Conservation (phyloP, 2,329 filamentous ascomycete species). For the Botrytis porri region DNA sequence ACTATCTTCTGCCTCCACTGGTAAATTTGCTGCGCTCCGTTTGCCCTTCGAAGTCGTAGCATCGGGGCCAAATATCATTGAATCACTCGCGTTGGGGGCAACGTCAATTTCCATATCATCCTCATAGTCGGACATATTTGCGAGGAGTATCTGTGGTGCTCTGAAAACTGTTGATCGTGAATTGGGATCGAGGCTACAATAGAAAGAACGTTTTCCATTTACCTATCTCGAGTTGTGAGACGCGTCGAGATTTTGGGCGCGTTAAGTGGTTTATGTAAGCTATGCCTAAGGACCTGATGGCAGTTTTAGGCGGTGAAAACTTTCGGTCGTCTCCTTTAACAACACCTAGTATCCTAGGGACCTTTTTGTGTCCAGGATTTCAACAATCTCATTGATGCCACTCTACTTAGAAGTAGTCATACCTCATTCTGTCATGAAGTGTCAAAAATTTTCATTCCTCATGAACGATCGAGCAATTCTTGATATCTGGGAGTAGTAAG, state of each 20-base stretch:
- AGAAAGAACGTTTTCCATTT: neutral
- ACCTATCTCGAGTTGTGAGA: conserved; percentile 5
- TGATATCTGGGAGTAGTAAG: neutral
- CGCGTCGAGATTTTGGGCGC: conserved; percentile 19
- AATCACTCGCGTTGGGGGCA: conserved; percentile 47
- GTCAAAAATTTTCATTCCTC: neutral
- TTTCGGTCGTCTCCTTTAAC: neutral
- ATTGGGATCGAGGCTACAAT: neutral
- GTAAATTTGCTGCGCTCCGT: conserved; percentile 85
- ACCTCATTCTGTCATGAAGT: neutral
- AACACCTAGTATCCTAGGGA: neutral
- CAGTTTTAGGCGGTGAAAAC: neutral
- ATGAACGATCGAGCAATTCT: neutral
- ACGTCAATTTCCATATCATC: conserved; percentile 69
- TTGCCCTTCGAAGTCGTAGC: conserved; percentile 79
- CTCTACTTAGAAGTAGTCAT: neutral
- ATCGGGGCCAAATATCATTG: conserved; percentile 70
- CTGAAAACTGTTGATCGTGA: neutral
- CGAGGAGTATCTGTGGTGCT: neutral
- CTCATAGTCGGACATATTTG: conserved; percentile 52
- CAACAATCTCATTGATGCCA: neutral
- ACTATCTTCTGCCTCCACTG: conserved; percentile 89
- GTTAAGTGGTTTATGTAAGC: conserved; percentile 21
- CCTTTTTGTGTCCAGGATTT: neutral
- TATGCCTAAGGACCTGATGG: neutral